phyloP scores from a whole-genome alignment of 2,329 filamentous ascomycete species.

The Penicillium sp. region DNA sequence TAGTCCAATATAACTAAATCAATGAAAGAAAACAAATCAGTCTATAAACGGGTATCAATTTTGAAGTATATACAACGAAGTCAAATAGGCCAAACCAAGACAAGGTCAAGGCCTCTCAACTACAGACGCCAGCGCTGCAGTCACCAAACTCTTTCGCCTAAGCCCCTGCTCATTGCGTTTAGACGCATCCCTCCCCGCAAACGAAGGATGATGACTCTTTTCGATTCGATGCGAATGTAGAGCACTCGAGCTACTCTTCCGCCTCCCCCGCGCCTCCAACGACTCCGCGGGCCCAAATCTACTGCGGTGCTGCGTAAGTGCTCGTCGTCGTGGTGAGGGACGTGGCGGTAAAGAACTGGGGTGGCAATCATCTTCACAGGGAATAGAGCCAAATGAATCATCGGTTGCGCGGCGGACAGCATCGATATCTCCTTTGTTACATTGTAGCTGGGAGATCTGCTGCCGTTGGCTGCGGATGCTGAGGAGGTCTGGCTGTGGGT shows the following conservation, averaged over 20 bases:
- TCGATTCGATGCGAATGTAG: constrained; percentile 33
- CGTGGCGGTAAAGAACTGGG: constrained; percentile 39
- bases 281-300: constrained; percentile 26
- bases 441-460: constrained; percentile 42
- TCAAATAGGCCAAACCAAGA: background rate
- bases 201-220: constrained; percentile 30
- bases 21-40: background rate
- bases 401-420: constrained; percentile 36
- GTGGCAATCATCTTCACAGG: constrained; percentile 34
- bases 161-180: constrained; percentile 39
- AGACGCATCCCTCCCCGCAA: constrained; percentile 22
- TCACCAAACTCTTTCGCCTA: constrained; percentile 39
- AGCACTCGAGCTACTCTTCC: constrained; percentile 30
- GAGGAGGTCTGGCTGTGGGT: constrained; percentile 14
- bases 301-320: constrained; percentile 29
- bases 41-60: constrained; percentile 17
- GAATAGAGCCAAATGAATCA: constrained; percentile 18
- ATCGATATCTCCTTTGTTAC: constrained; percentile 36
- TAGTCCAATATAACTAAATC: accelerated
- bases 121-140: constrained; percentile 39
- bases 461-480: constrained; percentile 39
- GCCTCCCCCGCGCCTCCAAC: constrained; percentile 14
- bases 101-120: constrained; percentile 20
- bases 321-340: constrained; percentile 32
- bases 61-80: constrained; percentile 19